phyloP scores from a whole-genome alignment of 1,284 basidiomycete species.

The Puccinia hordei region DNA sequence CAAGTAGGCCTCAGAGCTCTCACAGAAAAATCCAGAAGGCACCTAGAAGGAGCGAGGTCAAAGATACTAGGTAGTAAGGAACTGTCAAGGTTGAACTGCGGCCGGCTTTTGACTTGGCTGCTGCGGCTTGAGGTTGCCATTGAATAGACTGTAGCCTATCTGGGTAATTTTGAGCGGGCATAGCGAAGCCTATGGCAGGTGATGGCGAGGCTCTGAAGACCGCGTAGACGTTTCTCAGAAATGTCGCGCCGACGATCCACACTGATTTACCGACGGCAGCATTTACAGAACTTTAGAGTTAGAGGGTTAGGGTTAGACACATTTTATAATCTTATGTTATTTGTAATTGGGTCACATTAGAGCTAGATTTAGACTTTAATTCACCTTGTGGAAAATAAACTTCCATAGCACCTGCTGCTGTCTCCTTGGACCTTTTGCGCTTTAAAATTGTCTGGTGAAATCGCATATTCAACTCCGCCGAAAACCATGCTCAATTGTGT shows the following conservation, averaged over 20 bases:
- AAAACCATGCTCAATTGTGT: slow-evolving; percentile 36
- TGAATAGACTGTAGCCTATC: slow-evolving; percentile 18
- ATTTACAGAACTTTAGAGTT: neutral
- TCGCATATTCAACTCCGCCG: slow-evolving; percentile 34
- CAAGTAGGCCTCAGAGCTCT: neutral
- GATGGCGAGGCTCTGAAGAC: slow-evolving; percentile 31
- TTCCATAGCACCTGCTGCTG: slow-evolving; percentile 25
- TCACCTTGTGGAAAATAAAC: slow-evolving; percentile 37
- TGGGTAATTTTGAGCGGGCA: slow-evolving; percentile 22
- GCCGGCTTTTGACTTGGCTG: slow-evolving; percentile 3
- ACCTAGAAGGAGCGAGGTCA: neutral
- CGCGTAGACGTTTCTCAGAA: slow-evolving; percentile 46
- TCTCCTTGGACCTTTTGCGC: slow-evolving; percentile 28
- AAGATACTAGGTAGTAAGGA: neutral
- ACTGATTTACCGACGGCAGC: slow-evolving; percentile 24
- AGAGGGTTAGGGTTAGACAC: too few species aligned
- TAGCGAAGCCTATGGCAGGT: slow-evolving; percentile 40
- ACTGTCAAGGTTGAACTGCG: neutral
- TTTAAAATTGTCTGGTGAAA: slow-evolving; percentile 41
- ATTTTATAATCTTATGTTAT: too few species aligned
- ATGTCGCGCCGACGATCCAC: slow-evolving; percentile 42
- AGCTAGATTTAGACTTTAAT: too few species aligned
- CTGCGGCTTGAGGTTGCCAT: slow-evolving; percentile 21
- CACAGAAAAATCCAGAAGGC: neutral
- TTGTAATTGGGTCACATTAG: too few species aligned